Evolutionary conservation across 1,284 basidiomycete species (phyloP), one percentile per base, ranked within the genome.

Genomic region (Rugosomyces carneus): DNA sequence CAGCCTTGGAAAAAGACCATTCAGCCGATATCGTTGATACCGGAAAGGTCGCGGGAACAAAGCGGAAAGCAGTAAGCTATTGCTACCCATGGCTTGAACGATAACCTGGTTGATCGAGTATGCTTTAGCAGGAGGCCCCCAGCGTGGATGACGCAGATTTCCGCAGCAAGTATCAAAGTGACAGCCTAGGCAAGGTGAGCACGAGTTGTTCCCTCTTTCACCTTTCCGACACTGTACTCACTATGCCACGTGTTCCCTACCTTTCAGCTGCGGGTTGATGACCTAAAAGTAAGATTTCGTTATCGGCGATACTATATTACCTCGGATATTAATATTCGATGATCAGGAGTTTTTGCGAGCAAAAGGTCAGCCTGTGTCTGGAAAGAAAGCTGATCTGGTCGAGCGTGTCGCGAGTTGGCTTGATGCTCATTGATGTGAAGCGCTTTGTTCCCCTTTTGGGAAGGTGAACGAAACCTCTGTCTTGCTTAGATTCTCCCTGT

Each of bases 201-300:
- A n/a, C 20, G 15, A n/a, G 23, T 45, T 41, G 34, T 23, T 27
- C n/a, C n/a, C 34, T 23, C 24, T 26, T 23, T 29, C 11, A 35
- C 37, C 11, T 45, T 42, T 36, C 11, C 23, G 36, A 21, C 18
- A 23, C 19, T 44, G 37, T 47, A 44, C 45, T 50, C 16, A 52
- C 43, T 47, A 38, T 21, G 42, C 29, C 21, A 40, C 47, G 23
- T 50, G 37, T 32, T 38, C 26, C 36, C 27, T 23, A 49, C 36
- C n/a, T n/a, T 50, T 13, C 55, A 92, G 88, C 68, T 89, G 50
- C 81, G 79, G 32, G 84, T 89, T 45, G 82, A 83, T 60, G 84
- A 91, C 53, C 67, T 93, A 42, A 88, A 84, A 73, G 86, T 86
- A 44, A 41, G 55, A 51, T 44, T 38, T 15, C 13, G 38, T 21